Base-by-base conservation (phyloP, 352 stramenopile genomes). In the Phytophthora aleatoria region DNA sequence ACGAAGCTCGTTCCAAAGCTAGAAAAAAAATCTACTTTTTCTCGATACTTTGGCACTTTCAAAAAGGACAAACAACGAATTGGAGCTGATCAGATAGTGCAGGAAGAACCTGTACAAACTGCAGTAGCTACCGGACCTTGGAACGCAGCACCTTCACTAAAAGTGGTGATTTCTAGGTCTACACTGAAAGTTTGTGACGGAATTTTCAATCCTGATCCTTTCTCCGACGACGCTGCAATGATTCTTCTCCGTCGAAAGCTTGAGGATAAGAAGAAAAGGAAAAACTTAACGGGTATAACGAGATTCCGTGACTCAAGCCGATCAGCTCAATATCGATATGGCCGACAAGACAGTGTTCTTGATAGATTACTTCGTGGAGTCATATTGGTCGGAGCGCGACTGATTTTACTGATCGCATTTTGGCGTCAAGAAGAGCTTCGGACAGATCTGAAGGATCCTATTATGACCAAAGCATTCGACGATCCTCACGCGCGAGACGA, bases 341-440 rank as follows among this genome's bases (percentile, higher is more conserved):
- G 57, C 39, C 3, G 15, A 3, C 57, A 57, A 33, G 28, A 27
- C 4, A 26, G 24, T 12, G 5, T 51, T 20, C 27, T 53, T 11
- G 28, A 57, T 39, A 33, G 38, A n/a, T 44, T 52, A 16, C 8
- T 50, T 10, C 50, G 16, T 12, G 30, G 36, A n/a, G 12, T 54
- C 4, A 9, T 61, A 13, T 47, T 20, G 1, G 5, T 71, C 8
- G 30, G 41, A 50, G 50, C 50, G 11, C 43, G 50, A 11, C 6
- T 81, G 26, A 26, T 81, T 9, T 42, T 87, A 31, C 12, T 84
- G 27, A 28, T 86, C 8, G 72, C 76, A 6, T 87, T 89, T 56
- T 89, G 80, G 80, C 69, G 80, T 3, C 69, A 83, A 38, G 76
- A 87, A 61, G 78, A 87, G 24, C 68, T 87, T 8, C 67, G 61